Percentiles rank a stretch among this genome's conserved stretches.
Conservation (phyloP, 2,329 filamentous ascomycete species). For the Bertia moriformis region DNA sequence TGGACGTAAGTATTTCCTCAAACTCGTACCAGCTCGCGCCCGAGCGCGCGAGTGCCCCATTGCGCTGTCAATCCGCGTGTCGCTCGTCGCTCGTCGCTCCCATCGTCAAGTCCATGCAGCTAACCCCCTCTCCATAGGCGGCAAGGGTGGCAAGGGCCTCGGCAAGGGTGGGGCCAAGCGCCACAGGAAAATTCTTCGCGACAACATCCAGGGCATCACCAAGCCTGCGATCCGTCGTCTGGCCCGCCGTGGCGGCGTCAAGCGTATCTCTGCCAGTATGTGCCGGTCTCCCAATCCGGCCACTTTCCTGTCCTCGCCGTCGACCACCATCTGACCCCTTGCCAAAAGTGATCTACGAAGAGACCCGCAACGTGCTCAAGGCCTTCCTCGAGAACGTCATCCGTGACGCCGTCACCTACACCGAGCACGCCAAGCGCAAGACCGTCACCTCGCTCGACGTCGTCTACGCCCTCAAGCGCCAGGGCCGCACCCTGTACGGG, state of each 20-base stretch:
- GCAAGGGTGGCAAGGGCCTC: slow-evolving; percentile 94
- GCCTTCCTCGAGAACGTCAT: slow-evolving; percentile 74
- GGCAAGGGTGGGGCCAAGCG: slow-evolving; percentile 98
- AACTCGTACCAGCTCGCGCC: slow-evolving; percentile 6
- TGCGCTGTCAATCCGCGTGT: too few species aligned
- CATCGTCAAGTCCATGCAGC: slow-evolving; percentile 11
- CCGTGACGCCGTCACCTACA: slow-evolving; percentile 67
- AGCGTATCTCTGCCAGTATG: slow-evolving; percentile 95
- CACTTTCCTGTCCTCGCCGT: not conserved
- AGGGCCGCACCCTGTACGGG: slow-evolving; percentile 53
- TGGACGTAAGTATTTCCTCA: slow-evolving; percentile 47
- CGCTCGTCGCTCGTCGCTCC: slow-evolving; percentile 10
- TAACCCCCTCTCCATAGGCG: slow-evolving; percentile 37
- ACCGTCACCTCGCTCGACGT: slow-evolving; percentile 53
- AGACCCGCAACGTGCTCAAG: slow-evolving; percentile 71
- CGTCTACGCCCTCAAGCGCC: slow-evolving; percentile 48
- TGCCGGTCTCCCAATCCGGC: slow-evolving; percentile 7
- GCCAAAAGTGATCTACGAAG: slow-evolving; percentile 76
- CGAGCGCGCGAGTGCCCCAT: slow-evolving; percentile 11
- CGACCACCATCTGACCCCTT: slow-evolving; percentile 8
- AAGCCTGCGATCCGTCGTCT: slow-evolving; percentile 98
- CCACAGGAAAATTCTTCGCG: slow-evolving; percentile 96
- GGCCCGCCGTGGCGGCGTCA: slow-evolving; percentile 97
- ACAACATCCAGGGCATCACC: slow-evolving; percentile 99
- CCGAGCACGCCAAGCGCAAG: slow-evolving; percentile 71